phyloP scores from a whole-genome alignment of 108 stramenopile genomes.

The Nitzschia sp. region DNA sequence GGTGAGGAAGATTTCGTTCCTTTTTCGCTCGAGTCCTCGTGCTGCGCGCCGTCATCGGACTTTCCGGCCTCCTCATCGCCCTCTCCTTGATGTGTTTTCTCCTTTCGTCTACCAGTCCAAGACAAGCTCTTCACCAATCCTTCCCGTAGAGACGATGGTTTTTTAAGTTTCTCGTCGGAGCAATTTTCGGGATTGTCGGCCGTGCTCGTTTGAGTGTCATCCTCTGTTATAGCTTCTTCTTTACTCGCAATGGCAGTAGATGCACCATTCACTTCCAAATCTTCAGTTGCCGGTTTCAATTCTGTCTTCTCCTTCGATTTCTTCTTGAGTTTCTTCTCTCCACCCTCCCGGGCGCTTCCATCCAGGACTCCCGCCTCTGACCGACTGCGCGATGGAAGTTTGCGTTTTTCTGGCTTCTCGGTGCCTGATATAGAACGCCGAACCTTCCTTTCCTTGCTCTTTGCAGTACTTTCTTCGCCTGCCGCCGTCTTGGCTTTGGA shows the following conservation, averaged over 20 bases:
- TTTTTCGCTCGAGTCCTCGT: not conserved
- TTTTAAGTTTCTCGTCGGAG: no score
- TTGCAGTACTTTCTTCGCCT: not conserved
- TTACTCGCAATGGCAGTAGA: no score
- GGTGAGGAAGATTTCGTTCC: no score
- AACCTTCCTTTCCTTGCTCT: not conserved
- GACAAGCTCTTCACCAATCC: not conserved
- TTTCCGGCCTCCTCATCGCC: not conserved
- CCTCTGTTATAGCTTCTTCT: no score
- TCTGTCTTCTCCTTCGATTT: not conserved
- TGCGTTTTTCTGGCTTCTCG: not conserved
- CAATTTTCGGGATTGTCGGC: no score
- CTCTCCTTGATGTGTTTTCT: not conserved
- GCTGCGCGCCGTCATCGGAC: not conserved
- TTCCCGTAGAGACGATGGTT: no score
- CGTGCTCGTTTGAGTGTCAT: no score
- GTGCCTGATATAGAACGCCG: not conserved
- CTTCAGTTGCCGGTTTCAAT: no score
- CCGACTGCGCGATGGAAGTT: not conserved
- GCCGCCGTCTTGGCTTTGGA: not conserved
- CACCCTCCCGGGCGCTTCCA: not conserved
- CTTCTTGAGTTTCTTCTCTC: not conserved
- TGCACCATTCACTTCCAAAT: no score
- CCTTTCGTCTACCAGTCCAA: slow-evolving; percentile 5
- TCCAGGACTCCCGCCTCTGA: not conserved